Conservation (phyloP, 1,139 yeast genomes). For the Hemisphaericaspora xylofermentans region DNA sequence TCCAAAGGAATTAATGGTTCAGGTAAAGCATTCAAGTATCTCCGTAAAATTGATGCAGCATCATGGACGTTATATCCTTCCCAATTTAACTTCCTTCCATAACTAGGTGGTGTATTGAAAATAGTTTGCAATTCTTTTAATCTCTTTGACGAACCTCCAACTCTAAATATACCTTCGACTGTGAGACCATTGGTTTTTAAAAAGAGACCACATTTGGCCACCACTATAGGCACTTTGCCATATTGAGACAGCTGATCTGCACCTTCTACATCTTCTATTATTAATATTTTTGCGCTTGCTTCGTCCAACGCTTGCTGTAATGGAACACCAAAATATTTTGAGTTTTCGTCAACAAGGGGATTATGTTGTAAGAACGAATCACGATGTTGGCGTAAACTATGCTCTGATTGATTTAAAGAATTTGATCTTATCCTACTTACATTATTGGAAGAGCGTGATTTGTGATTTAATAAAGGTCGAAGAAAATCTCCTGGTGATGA, state of each 20-base stretch:
- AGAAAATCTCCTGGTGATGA: constrained; percentile 32
- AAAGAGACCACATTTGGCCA: constrained; percentile 90
- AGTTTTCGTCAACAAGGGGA: constrained; percentile 46
- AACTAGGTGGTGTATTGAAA: constrained; percentile 85
- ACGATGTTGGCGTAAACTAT: constrained; percentile 51
- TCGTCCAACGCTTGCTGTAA: constrained; percentile 66
- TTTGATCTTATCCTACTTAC: constrained; percentile 43
- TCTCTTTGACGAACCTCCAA: constrained; percentile 89
- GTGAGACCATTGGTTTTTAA: constrained; percentile 73
- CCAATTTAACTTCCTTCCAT: constrained; percentile 87
- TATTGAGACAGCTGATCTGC: constrained; percentile 44
- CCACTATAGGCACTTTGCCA: constrained; percentile 84
- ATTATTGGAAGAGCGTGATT: constrained; percentile 50
- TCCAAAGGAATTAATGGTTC: constrained; percentile 88
- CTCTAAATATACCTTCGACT: constrained; percentile 89
- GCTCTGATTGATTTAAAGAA: constrained; percentile 35
- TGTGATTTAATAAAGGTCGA: constrained; percentile 50
- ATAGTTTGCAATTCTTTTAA: constrained; percentile 80
- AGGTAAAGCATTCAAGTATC: constrained; percentile 84
- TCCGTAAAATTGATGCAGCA: constrained; percentile 85
- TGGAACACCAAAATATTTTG: constrained; percentile 81
- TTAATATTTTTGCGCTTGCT: constrained; percentile 74
- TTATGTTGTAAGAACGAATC: constrained; percentile 53
- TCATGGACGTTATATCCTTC: constrained; percentile 96
- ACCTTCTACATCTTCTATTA: constrained; percentile 31